Percentiles rank a stretch among this genome's conserved stretches.
Conservation (phyloP, 2,329 filamentous ascomycete genomes). For the Penicillium sp. region DNA sequence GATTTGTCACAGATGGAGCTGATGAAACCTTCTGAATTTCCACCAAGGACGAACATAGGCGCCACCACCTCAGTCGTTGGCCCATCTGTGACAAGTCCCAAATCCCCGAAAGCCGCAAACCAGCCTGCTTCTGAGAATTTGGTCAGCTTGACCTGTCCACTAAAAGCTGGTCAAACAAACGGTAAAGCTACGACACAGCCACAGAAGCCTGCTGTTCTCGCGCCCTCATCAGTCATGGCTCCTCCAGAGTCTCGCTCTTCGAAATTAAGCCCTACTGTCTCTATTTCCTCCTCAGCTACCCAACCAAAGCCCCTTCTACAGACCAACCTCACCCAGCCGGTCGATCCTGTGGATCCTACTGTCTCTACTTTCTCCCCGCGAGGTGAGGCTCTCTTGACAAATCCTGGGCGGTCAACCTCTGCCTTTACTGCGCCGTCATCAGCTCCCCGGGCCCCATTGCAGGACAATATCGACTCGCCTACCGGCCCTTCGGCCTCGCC, state of each 20-base stretch:
- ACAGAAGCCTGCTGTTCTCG: too few relatives aligned
- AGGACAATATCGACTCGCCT: background rate
- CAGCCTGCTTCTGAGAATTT: background rate
- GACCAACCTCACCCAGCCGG: background rate
- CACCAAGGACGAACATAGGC: conserved; percentile 7
- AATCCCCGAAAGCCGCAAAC: background rate
- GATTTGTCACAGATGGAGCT: conserved; percentile 31
- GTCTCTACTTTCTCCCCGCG: background rate
- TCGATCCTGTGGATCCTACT: background rate
- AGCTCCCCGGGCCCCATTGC: background rate
- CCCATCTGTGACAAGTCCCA: background rate
- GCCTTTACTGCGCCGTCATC: background rate
- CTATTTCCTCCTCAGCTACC: background rate
- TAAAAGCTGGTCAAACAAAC: background rate
- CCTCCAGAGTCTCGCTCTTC: background rate
- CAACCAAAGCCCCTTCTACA: background rate
- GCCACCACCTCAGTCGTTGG: background rate
- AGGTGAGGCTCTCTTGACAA: background rate
- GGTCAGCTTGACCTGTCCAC: background rate
- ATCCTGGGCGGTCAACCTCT: background rate
- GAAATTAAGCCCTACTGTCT: background rate
- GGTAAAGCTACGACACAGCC: background rate
- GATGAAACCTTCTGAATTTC: conserved; percentile 29
- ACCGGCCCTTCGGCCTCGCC: background rate
- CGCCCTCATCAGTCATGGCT: background rate